Base-by-base conservation (phyloP, 495 filamentous ascomycete species). In the Pyrenopolyporus hunteri region DNA sequence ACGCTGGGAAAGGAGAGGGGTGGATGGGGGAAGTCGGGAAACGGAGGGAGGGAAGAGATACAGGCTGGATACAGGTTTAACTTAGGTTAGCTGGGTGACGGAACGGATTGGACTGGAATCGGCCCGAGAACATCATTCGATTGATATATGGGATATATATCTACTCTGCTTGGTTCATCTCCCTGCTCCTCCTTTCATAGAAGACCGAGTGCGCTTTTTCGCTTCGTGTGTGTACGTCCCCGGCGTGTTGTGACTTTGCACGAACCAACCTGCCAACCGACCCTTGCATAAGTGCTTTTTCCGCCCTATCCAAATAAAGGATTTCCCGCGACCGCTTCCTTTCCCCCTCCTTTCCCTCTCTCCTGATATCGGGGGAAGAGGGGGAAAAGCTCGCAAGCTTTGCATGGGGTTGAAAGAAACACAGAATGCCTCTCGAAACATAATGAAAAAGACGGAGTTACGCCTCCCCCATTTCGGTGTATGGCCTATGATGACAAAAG, bases 61-160 rank as follows among this genome's bases (percentile, higher is more conserved):
- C 10, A 31, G 35, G 13, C 6, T 20, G 19, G 29, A 25, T 2
- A 11, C 11, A 32, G 19, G 19, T 13, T 23, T 20, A 16, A n/a
- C 3, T 11, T 49, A 49, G 45, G 28, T 13, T 13, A 11, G 22
- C n/a, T 32, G 20, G 10, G 45, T 6, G 22, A 22, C 9, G 37
- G 37, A 23, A 42, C 13, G 37, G 23, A n/a, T 22, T 9, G n/a
- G 23, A 3, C 33, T n/a, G 29, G 31, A 16, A 35, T 35, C 28
- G 26, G 26, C 25, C 26, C 43, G 43, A 46, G 43, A 46, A 46
- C 26, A 46, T 46, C 43, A 46, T 46, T n/a, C 23, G 13, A 46
- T 52, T 60, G 57, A 50, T 65, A 61, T 55, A 65, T 65, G 44
- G 47, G 37, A 50, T 59, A 65, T 48, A 58, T 65, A 59, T 65